Percentiles rank a stretch among this genome's conserved stretches.
These are phyloP conservation scores for Nepenthes alata DNA, from an alignment of 179 eudicot species.

Conservation along the genomic window DNA sequence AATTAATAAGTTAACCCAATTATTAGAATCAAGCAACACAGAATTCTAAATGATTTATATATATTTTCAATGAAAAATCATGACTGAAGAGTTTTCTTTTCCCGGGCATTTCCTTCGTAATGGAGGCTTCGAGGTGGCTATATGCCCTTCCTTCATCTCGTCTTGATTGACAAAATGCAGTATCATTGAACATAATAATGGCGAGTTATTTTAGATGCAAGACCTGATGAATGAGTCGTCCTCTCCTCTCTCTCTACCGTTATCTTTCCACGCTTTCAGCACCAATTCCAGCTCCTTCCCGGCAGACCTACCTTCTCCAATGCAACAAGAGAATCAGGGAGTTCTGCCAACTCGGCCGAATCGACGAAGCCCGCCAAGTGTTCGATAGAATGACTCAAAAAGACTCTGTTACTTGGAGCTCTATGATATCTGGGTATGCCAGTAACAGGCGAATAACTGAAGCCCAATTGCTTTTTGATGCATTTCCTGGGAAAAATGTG, in stretches of 20 bases:
- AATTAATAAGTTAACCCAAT: too few species aligned
- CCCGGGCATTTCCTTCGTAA: too few species aligned
- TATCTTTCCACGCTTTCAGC: background rate
- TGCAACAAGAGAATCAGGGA: slow-evolving; percentile 19
- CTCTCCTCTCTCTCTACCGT: background rate
- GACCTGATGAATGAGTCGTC: slow-evolving; percentile 3
- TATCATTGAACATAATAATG: too few species aligned
- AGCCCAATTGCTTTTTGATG: slow-evolving; percentile 15
- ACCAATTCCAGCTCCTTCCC: background rate
- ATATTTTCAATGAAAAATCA: too few species aligned
- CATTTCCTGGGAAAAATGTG: slow-evolving; percentile 23
- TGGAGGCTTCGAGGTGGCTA: too few species aligned
- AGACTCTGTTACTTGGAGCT: slow-evolving; percentile 24
- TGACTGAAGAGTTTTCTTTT: too few species aligned
- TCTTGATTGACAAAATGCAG: too few species aligned
- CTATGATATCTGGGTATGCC: slow-evolving; percentile 23
- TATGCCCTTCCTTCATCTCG: too few species aligned
- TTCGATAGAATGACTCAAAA: slow-evolving; percentile 27
- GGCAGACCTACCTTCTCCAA: slow-evolving; percentile 5
- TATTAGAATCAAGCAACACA: too few species aligned
- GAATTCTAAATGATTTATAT: too few species aligned
- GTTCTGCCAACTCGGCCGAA: slow-evolving; percentile 9
- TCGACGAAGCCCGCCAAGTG: slow-evolving; percentile 23
- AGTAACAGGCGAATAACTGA: slow-evolving; percentile 11
- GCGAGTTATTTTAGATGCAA: too few species aligned